Base-by-base conservation (phyloP, 805 yeast species). In the Wickerhamomyces kurtzmanii region DNA sequence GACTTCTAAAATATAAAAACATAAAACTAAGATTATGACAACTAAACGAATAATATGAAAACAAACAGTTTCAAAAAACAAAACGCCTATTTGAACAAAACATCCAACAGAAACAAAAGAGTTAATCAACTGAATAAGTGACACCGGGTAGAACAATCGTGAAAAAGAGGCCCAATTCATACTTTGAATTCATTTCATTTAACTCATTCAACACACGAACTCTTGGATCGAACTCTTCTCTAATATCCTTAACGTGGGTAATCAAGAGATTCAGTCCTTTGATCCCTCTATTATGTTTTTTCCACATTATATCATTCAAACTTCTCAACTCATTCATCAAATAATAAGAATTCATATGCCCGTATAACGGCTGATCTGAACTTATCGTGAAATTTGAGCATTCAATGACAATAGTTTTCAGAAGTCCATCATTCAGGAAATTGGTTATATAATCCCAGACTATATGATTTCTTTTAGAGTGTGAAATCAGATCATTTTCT, bases 321-420 rank as follows among this genome's bases (percentile, higher is more conserved):
- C 17, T 31, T 4, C 35, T 30, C 11, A 87, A 54, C 43, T 84
- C 94, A 5, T 54, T 44, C 9, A 81, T 62, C 17, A 86, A 50
- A 38, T 67, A 65, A 3, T 49, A 40, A 4, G 96, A 94, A 9
- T 80, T 75, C 52, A 86, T 46, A 53, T 86, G 96, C 3, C 96
- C 96, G 47, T 72, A 86, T 15, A 84, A 43, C 3, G 70, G 65
- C 6, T 62, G 61, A 8, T 57, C 51, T 2, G 59, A 56, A 1
- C 67, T 62, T 8, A 57, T 53, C 34, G 62, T 60, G 3, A 62
- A 43, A 5, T 71, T 67, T 1, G 94, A 82, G 45, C 96, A 86
- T 49, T 86, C 96, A 15, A 87, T 68, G 11, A 85, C 50, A 2
- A 86, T 66, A 0, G 75, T 72, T 13, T 51, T 57, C 24, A 86